These are phyloP conservation scores for Parmales sp. DNA, from an alignment of 108 stramenopile genomes.

Conservation along the genomic window DNA sequence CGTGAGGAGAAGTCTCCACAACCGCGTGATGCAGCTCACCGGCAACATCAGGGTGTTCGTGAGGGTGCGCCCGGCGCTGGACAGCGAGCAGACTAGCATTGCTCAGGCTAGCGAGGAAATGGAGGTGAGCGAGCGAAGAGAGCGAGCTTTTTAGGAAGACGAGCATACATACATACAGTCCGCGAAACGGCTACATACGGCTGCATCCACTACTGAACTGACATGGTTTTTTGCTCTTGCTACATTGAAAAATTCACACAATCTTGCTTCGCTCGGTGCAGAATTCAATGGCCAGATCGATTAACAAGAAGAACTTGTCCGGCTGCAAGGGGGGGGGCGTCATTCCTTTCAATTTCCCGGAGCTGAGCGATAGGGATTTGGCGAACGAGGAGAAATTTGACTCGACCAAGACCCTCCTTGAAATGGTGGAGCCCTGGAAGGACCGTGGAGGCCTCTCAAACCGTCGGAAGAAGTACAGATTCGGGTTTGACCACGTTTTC, in stretches of 20 bases:
- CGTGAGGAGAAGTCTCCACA: slow-evolving; percentile 55
- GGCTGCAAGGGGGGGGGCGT: not conserved
- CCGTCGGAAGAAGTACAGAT: slow-evolving; percentile 51
- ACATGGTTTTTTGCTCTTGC: not conserved
- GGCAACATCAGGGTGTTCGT: slow-evolving; percentile 80
- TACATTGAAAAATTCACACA: no score
- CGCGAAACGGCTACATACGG: not conserved
- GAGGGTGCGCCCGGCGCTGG: slow-evolving; percentile 55
- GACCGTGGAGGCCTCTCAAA: slow-evolving; percentile 67
- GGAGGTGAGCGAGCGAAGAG: slow-evolving; percentile 12
- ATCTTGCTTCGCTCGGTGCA: no score
- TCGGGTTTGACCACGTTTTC: slow-evolving; percentile 68
- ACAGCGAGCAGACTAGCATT: slow-evolving; percentile 14
- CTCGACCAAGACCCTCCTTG: slow-evolving; percentile 56
- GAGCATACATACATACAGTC: not conserved
- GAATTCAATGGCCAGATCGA: no score
- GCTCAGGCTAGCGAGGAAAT: slow-evolving; percentile 17
- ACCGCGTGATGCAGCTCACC: slow-evolving; percentile 59
- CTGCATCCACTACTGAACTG: not conserved
- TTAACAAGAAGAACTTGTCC: not conserved
- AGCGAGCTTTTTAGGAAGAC: not conserved
- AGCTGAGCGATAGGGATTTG: not conserved
- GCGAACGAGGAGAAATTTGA: slow-evolving; percentile 31
- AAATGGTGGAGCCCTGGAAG: slow-evolving; percentile 56
- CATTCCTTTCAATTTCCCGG: slow-evolving; percentile 7